Evolutionary conservation across 768 basidiomycete species (phyloP).

Genomic region (Collybia mongolica): DNA sequence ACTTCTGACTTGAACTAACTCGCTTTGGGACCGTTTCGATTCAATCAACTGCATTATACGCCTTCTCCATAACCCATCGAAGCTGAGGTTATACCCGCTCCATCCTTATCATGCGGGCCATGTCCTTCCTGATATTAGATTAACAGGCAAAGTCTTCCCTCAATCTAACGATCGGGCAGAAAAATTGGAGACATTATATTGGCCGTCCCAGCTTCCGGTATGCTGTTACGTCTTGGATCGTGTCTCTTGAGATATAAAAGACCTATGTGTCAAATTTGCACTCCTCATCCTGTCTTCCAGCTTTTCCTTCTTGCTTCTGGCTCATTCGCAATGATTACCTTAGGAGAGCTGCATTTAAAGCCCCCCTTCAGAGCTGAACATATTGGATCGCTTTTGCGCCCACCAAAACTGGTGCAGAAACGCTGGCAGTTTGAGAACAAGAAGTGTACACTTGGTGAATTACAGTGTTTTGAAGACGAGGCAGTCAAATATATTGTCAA

Average conservation of each 20-base stretch:
- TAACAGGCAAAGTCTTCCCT: neutral
- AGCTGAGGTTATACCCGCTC: too few relatives aligned
- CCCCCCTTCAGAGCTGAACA: slow-evolving; percentile 55
- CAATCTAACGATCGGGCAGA: too few relatives aligned
- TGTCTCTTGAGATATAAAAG: neutral
- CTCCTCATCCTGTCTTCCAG: slow-evolving; percentile 3
- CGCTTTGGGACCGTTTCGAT: too few relatives aligned
- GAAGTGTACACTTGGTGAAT: slow-evolving; percentile 40
- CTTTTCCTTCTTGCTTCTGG: neutral
- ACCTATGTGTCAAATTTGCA: slow-evolving; percentile 1
- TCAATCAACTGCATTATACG: too few relatives aligned
- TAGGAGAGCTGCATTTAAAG: slow-evolving; percentile 23
- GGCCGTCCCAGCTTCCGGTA: neutral
- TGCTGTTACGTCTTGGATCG: too few relatives aligned
- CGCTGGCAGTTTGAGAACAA: slow-evolving; percentile 42
- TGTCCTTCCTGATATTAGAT: too few relatives aligned
- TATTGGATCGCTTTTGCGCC: slow-evolving; percentile 62
- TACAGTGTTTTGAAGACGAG: slow-evolving; percentile 48
- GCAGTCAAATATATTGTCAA: slow-evolving; percentile 51
- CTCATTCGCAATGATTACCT: slow-evolving; percentile 15
- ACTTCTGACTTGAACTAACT: too few relatives aligned
- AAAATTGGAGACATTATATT: neutral
- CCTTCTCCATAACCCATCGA: too few relatives aligned
- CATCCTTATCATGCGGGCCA: too few relatives aligned
- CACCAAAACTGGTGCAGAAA: slow-evolving; percentile 44